Percentiles rank a stretch among this genome's conserved stretches.
phyloP scores from a whole-genome alignment of 208 protist genomes.

The Leishmania guyanensis region DNA sequence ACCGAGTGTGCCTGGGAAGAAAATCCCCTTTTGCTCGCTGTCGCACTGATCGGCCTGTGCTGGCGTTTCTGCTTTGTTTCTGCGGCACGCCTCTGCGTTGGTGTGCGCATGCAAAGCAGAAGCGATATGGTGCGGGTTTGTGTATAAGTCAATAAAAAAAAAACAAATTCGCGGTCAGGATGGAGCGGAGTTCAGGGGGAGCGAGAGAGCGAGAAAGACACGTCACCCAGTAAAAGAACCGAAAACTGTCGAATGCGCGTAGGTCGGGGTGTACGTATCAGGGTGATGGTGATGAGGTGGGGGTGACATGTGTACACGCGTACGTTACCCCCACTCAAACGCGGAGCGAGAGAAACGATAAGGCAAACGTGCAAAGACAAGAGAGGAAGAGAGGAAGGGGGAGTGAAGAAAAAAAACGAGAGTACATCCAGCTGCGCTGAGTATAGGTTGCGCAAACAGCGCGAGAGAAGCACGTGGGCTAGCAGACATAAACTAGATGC shows the following conservation, averaged over 20 bases:
- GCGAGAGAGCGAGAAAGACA: neutral
- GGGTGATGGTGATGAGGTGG: neutral
- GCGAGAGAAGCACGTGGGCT: neutral
- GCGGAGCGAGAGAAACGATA: neutral
- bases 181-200: neutral
- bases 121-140: neutral
- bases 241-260: neutral
- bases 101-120: slow-evolving; percentile 5
- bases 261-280: neutral
- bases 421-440: neutral
- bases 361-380: neutral
- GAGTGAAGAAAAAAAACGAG: neutral
- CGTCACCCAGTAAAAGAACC: neutral
- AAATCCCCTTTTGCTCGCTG: neutral
- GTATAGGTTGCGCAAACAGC: neutral
- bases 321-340: neutral
- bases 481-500: neutral
- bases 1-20: neutral
- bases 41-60: neutral
- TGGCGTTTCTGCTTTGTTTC: neutral
- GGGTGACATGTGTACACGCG: neutral
- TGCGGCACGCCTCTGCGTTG: slow-evolving; percentile 8
- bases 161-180: neutral
- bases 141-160: neutral
- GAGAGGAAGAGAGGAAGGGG: slow-evolving; percentile 10